Conservation (phyloP, 768 basidiomycete species). For the Baorangia bicolor region DNA sequence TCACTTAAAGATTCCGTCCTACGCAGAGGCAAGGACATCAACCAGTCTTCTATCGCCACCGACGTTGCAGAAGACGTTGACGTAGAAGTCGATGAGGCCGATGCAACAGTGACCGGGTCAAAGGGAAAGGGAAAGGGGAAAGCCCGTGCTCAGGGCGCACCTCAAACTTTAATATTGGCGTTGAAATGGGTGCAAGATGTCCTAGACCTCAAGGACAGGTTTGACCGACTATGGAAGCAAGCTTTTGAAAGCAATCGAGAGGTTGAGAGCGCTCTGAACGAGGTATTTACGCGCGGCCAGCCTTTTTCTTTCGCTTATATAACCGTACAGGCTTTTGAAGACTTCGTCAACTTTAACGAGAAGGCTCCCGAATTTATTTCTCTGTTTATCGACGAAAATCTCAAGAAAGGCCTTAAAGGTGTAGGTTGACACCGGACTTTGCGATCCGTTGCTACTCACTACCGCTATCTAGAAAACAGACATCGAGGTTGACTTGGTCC, state of each 20-base stretch:
- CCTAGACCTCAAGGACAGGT: constrained; percentile 87
- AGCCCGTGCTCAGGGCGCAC: constrained; percentile 41
- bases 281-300: constrained; percentile 48
- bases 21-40: constrained; percentile 76
- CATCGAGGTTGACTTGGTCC: constrained; percentile 78
- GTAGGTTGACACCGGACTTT: constrained; percentile 46
- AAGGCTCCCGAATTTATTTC: constrained; percentile 94
- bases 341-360: constrained; percentile 85
- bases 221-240: constrained; percentile 70
- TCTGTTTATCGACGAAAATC: constrained; percentile 93
- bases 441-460: neutral
- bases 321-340: constrained; percentile 75
- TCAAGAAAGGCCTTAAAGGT: constrained; percentile 92
- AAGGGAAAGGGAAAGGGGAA: constrained; percentile 60
- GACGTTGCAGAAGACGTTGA: constrained; percentile 38
- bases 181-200: constrained; percentile 94
- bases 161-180: constrained; percentile 54
- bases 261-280: constrained; percentile 78
- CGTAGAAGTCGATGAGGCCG: constrained; percentile 36
- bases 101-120: constrained; percentile 31
- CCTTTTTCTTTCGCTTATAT: neutral
- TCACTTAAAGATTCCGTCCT: constrained; percentile 72
- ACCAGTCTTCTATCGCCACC: constrained; percentile 52
- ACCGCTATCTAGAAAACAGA: constrained; percentile 78
- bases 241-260: constrained; percentile 74